These are phyloP conservation scores for Ochetophila trinervis DNA, from an alignment of 306 rosid species.

Conservation along the genomic window DNA sequence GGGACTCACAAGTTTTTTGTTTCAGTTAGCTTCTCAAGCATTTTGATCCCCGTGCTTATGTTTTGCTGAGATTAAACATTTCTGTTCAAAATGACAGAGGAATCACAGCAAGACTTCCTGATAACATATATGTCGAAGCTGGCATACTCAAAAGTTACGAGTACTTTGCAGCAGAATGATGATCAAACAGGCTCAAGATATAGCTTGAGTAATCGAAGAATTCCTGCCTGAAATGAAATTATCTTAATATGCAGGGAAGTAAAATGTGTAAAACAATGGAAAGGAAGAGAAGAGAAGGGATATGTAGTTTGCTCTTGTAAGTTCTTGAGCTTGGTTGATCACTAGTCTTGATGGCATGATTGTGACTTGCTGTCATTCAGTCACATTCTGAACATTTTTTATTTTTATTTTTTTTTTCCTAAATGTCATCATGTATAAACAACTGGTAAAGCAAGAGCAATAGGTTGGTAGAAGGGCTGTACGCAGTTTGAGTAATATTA, in stretches of 20 bases:
- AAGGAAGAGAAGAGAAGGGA: not conserved
- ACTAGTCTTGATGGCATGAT: conserved; percentile 4
- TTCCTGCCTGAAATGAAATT: too few relatives aligned
- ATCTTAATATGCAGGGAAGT: not conserved
- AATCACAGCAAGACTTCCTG: conserved; percentile 19
- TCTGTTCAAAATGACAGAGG: conserved; percentile 31
- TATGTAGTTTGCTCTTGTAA: not conserved
- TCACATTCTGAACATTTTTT: not conserved
- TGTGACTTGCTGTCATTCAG: conserved; percentile 30
- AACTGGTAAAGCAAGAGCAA: conserved; percentile 3
- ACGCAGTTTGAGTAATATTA: conserved; percentile 18
- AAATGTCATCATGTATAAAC: not conserved
- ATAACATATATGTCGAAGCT: too few relatives aligned
- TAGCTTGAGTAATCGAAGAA: too few relatives aligned
- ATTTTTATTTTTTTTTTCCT: too few relatives aligned
- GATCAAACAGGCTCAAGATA: conserved; percentile 36
- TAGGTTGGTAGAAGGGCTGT: conserved; percentile 8
- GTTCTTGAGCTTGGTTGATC: conserved; percentile 36
- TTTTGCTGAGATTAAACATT: not conserved
- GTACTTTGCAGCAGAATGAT: conserved; percentile 3
- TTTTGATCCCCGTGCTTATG: not conserved
- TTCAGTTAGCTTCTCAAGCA: not conserved
- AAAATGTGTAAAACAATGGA: not conserved
- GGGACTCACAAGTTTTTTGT: not conserved
- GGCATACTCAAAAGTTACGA: too few relatives aligned